Evolutionary conservation across 2,329 filamentous ascomycete genomes (phyloP).

Genomic region (Emmonsia crescens): DNA sequence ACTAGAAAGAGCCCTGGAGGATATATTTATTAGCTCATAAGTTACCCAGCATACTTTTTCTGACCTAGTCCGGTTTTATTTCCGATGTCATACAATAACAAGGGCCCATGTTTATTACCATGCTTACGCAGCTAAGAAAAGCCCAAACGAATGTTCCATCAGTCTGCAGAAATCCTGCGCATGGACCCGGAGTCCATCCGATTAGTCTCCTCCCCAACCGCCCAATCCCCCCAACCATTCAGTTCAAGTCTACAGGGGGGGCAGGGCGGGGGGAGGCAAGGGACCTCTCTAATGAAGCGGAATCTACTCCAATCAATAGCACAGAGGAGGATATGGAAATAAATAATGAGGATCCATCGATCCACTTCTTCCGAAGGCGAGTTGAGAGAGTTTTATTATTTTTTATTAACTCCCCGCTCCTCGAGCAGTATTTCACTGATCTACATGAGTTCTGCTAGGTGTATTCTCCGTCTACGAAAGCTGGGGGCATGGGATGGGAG

Average conservation of each 20-base stretch:
- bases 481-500: background rate
- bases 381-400: background rate
- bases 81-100: background rate
- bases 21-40: background rate
- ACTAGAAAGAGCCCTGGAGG: background rate
- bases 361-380: background rate
- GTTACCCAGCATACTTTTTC: background rate
- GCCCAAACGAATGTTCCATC: background rate
- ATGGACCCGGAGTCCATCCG: background rate
- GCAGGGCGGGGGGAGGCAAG: background rate
- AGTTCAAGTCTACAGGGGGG: background rate
- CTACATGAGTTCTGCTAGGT: background rate
- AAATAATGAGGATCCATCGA: background rate
- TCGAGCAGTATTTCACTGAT: background rate
- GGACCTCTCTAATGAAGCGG: background rate
- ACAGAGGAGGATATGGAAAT: background rate
- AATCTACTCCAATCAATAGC: background rate
- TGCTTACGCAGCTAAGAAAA: background rate
- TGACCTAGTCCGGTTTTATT: background rate
- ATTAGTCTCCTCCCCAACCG: background rate
- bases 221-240: too few relatives aligned
- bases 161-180: background rate
- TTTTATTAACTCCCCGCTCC: background rate
- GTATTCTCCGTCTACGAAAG: background rate
- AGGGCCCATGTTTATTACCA: background rate